These are phyloP conservation scores for Delitschia confertaspora DNA, from an alignment of 495 filamentous ascomycete species.

Conservation along the genomic window DNA sequence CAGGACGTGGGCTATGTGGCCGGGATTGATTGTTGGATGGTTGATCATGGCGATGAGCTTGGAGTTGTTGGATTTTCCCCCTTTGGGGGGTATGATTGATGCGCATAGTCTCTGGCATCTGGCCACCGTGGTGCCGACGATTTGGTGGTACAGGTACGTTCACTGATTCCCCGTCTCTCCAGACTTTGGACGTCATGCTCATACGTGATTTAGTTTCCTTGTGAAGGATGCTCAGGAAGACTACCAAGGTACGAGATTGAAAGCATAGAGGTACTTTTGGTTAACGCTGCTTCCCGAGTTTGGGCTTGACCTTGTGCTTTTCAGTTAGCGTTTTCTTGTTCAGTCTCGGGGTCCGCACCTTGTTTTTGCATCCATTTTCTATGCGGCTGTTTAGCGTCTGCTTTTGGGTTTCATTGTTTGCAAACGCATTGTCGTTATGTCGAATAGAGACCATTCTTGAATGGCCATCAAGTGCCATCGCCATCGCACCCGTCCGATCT, in stretches of 20 bases:
- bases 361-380: too few species aligned
- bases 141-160: conserved; percentile 93
- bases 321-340: too few species aligned
- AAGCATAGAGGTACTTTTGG: too few species aligned
- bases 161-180: conserved; percentile 6
- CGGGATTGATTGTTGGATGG: conserved; percentile 88
- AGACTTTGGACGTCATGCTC: neutral
- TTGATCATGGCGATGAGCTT: conserved; percentile 88
- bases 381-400: too few species aligned
- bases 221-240: conserved; percentile 72
- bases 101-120: conserved; percentile 96
- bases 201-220: conserved; percentile 51
- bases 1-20: conserved; percentile 77
- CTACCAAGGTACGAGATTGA: conserved; percentile 26
- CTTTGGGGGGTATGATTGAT: conserved; percentile 72
- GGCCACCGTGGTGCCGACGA: conserved; percentile 77
- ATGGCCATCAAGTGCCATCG: too few species aligned
- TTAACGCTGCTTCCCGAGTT: too few species aligned
- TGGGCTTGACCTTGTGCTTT: too few species aligned
- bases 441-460: too few species aligned
- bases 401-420: too few species aligned
- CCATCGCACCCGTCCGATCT: too few species aligned
- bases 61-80: conserved; percentile 89
- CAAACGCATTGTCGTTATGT: too few species aligned
- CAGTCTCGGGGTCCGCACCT: too few species aligned